These are phyloP conservation scores for Leucosporidium scottii DNA, from an alignment of 768 basidiomycete genomes.

Conservation along the genomic window DNA sequence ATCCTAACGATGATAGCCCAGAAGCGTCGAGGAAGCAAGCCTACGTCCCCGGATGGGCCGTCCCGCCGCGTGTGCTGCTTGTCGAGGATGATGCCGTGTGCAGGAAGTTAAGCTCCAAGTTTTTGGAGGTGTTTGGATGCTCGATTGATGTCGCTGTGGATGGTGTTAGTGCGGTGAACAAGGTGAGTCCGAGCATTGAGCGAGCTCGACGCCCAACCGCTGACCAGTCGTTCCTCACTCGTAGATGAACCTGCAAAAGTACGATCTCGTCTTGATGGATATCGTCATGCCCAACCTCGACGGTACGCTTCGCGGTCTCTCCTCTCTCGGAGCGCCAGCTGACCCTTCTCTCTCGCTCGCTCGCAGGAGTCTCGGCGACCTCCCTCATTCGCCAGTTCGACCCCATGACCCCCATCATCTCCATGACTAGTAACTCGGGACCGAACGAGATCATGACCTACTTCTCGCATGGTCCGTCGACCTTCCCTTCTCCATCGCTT, in stretches of 20 bases:
- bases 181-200: too few relatives aligned
- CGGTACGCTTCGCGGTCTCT: conserved; percentile 46
- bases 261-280: conserved; percentile 94
- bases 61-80: conserved; percentile 79
- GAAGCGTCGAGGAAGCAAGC: conserved; percentile 53
- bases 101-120: conserved; percentile 79
- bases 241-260: conserved; percentile 95
- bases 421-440: conserved; percentile 93
- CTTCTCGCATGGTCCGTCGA: conserved; percentile 59
- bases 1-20: background rate
- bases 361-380: conserved; percentile 83
- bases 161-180: conserved; percentile 82
- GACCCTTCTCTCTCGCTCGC: conserved; percentile 55
- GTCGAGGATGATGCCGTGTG: conserved; percentile 95
- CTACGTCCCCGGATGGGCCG: conserved; percentile 83
- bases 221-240: too few relatives aligned
- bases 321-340: background rate
- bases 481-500: background rate
- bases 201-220: too few relatives aligned
- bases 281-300: conserved; percentile 66
- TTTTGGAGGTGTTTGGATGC: conserved; percentile 91
- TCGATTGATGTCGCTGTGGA: conserved; percentile 90
- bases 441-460: conserved; percentile 90
- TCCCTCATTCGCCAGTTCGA: conserved; percentile 91
- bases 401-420: conserved; percentile 90